Evolutionary conservation across 495 filamentous ascomycete genomes (phyloP).

Genomic region (Daldinia grandis): DNA sequence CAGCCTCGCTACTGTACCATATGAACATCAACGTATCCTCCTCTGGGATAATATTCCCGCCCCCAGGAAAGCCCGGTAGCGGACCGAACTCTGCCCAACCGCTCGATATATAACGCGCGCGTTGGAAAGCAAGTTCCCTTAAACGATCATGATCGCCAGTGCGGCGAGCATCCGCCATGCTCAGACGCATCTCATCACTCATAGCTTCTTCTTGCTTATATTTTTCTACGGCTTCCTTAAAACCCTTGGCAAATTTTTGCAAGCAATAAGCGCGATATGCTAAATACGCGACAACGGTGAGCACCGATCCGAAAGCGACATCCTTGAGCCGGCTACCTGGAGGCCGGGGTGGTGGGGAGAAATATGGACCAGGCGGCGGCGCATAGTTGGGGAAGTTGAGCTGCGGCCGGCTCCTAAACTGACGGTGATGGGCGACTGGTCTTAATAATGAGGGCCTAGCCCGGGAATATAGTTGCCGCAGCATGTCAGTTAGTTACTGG

Average conservation of each 20-base stretch:
- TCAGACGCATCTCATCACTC: not conserved
- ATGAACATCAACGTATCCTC: slow-evolving; percentile 23
- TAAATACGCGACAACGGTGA: not conserved
- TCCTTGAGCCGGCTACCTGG: slow-evolving; percentile 12
- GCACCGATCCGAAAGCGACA: slow-evolving; percentile 4
- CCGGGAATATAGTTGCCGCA: slow-evolving; percentile 4
- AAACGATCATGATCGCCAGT: slow-evolving; percentile 6
- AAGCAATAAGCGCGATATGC: not conserved
- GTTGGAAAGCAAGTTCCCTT: slow-evolving; percentile 4
- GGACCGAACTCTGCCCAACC: not conserved
- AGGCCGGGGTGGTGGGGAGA: slow-evolving; percentile 12
- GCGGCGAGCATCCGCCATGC: not conserved
- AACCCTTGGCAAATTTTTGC: not conserved
- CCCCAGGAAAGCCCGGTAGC: not conserved
- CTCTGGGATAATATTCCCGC: slow-evolving; percentile 7
- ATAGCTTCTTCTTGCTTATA: not conserved
- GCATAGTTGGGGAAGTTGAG: slow-evolving; percentile 10
- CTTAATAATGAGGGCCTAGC: slow-evolving; percentile 1
- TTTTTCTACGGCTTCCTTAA: not conserved
- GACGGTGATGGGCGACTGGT: not conserved
- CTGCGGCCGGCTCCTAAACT: not conserved
- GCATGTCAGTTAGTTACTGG: not conserved
- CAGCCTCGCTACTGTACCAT: not conserved
- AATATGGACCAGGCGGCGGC: slow-evolving; percentile 8
- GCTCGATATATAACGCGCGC: not conserved